A percentile compares a stretch with the other conserved stretches of the same genome.
Conservation (phyloP, 2,329 filamentous ascomycete genomes). For the Trichophyton equinum region DNA sequence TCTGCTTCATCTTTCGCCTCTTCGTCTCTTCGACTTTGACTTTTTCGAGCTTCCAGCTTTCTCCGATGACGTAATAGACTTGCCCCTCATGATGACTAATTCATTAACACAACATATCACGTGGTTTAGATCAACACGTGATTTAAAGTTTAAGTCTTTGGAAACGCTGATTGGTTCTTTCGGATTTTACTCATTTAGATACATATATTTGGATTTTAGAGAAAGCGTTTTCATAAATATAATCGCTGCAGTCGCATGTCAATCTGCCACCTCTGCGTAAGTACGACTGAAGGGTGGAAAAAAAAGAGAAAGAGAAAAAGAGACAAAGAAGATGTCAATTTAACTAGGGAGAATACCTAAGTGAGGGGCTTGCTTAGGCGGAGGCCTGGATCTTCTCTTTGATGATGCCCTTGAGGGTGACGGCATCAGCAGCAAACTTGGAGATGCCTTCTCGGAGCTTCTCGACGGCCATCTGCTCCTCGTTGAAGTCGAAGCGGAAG, state of each 20-base stretch:
- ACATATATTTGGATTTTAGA: background rate
- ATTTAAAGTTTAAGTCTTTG: background rate
- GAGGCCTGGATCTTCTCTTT: constrained; percentile 61
- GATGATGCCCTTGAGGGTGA: constrained; percentile 86
- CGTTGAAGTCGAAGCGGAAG: constrained; percentile 99
- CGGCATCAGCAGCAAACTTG: constrained; percentile 94
- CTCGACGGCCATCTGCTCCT: constrained; percentile 98
- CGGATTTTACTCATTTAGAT: background rate
- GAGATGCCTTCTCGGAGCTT: constrained; percentile 99
- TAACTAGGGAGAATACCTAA: background rate
- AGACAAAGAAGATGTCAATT: background rate
- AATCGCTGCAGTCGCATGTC: background rate
- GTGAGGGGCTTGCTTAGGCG: background rate
- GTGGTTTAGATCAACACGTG: background rate
- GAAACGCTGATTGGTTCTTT: background rate
- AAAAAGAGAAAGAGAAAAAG: background rate
- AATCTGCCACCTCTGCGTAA: background rate
- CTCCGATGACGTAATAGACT: background rate
- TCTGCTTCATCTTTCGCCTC: background rate
- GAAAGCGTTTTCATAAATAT: background rate
- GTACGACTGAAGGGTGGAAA: background rate
- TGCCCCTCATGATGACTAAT: constrained; percentile 2
- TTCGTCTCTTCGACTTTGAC: background rate
- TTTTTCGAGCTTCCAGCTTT: background rate
- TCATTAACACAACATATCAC: background rate